Base-by-base conservation (phyloP, 2,329 filamentous ascomycete species). In the Phoma sp. region DNA sequence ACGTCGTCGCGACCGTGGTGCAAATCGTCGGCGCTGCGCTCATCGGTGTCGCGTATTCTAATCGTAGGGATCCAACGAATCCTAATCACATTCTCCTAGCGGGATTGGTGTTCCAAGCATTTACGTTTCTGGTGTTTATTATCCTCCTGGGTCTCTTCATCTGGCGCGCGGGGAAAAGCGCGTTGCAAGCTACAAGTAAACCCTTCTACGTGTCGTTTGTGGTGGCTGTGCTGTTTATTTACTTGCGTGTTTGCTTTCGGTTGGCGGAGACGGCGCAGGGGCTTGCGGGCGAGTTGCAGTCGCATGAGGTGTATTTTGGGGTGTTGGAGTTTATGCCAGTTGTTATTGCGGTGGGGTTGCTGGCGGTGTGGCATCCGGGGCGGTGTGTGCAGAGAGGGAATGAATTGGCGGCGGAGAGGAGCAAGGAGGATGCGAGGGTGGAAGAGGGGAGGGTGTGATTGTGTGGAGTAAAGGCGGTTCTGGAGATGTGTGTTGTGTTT, bases 61-160 rank as follows among this genome's bases (percentile, higher is more conserved):
- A 82, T 39, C 73, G 77, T 5, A 74, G 80, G 45, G 80, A 84
- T 61, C 80, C 83, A 0, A 80, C 76, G 1, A 77, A 73, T 1
- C 77, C 79, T 1, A 85, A 85, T 62, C 79, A 84, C 54, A 84
- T 86, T 58, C 70, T 86, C 2, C 76, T 85, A 1, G 82, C 77
- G 1, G 83, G 83, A 7, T 67, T 86, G 3, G 80, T 80, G 0
- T 81, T 84, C 53, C 83, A 86, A 59, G 80, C 81, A 7, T 80
- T 83, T 49, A 76, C 78, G 0, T 83, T 85, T 42, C 73, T 78
- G 11, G 63, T 81, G 4, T 83, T 83, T 36, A 73, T 84, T 46
- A 62, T 80, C 7, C 62, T 83, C 0, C 68, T 78, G 0, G 67
- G 30, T 2, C 20, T 51, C 60, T 3, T 68, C 68, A 4, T 83